These are phyloP conservation scores for Fusarium cicatricum DNA, from an alignment of 2,329 filamentous ascomycete species.

Conservation along the genomic window DNA sequence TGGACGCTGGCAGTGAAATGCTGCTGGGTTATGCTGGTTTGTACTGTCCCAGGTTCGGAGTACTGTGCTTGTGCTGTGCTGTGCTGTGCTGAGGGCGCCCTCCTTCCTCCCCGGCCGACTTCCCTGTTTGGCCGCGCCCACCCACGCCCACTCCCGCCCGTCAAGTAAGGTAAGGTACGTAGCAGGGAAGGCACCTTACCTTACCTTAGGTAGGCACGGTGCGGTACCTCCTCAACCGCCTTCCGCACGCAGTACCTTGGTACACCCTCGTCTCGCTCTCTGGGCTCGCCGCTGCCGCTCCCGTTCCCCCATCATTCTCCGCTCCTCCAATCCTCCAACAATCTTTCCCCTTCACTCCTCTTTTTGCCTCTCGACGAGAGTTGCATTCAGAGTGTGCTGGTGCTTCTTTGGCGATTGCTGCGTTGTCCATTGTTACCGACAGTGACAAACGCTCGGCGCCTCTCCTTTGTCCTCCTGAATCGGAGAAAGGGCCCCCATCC, in stretches of 20 bases:
- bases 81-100: constrained; percentile 24
- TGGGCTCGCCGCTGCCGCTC: constrained; percentile 39
- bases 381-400: constrained; percentile 40
- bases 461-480: constrained; percentile 34
- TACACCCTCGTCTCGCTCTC: constrained; percentile 42
- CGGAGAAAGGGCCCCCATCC: constrained; percentile 31
- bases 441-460: constrained; percentile 23
- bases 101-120: constrained; percentile 33
- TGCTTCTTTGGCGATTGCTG: constrained; percentile 32
- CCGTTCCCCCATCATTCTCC: constrained; percentile 46
- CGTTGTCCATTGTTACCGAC: constrained; percentile 31
- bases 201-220: constrained; percentile 17
- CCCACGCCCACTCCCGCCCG: constrained; percentile 37
- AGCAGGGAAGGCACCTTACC: too few relatives aligned
- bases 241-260: constrained; percentile 13
- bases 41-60: not conserved
- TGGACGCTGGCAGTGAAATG: constrained; percentile 12
- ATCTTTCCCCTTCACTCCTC: constrained; percentile 43
- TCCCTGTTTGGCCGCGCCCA: constrained; percentile 41
- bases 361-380: constrained; percentile 42
- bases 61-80: constrained; percentile 27
- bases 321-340: constrained; percentile 40
- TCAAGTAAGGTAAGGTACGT: constrained; percentile 27
- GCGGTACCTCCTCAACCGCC: constrained; percentile 27
- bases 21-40: constrained; percentile 14